These are phyloP conservation scores for Trametes polyzona DNA, from an alignment of 1,284 basidiomycete species.

Conservation along the genomic window DNA sequence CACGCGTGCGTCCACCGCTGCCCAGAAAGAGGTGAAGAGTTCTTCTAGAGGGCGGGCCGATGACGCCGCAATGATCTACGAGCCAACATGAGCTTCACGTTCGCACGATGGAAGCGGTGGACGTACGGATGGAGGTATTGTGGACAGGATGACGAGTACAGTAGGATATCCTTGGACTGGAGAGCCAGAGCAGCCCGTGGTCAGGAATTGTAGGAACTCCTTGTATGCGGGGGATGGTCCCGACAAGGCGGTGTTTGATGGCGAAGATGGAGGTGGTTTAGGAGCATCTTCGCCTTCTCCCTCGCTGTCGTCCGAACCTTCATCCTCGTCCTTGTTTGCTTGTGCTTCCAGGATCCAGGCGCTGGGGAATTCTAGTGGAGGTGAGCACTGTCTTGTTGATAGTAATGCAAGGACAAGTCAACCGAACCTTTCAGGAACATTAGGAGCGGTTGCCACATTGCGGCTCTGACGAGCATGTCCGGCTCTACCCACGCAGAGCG, in stretches of 20 bases:
- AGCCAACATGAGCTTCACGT: background rate
- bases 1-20: constrained; percentile 69
- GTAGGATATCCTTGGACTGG: constrained; percentile 78
- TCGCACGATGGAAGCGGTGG: too few relatives aligned
- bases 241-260: constrained; percentile 9
- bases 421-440: constrained; percentile 71
- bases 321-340: constrained; percentile 29
- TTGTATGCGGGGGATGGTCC: constrained; percentile 54
- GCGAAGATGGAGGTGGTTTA: constrained; percentile 8
- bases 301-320: constrained; percentile 40
- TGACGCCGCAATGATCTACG: constrained; percentile 22
- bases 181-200: constrained; percentile 76
- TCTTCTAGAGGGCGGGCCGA: constrained; percentile 39
- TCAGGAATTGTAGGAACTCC: constrained; percentile 78
- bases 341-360: constrained; percentile 60
- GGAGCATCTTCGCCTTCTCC: constrained; percentile 39
- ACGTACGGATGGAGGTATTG: constrained; percentile 67
- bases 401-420: background rate
- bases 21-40: constrained; percentile 81
- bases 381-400: background rate
- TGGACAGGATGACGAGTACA: constrained; percentile 78
- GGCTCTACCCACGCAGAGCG: constrained; percentile 80
- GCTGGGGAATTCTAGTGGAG: constrained; percentile 55
- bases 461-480: constrained; percentile 66
- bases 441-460: constrained; percentile 74